Percentiles rank a stretch among this genome's conserved stretches.
Evolutionary conservation across 1,284 basidiomycete species (phyloP).

Genomic region (Cutaneotrichosporon curvatum): DNA sequence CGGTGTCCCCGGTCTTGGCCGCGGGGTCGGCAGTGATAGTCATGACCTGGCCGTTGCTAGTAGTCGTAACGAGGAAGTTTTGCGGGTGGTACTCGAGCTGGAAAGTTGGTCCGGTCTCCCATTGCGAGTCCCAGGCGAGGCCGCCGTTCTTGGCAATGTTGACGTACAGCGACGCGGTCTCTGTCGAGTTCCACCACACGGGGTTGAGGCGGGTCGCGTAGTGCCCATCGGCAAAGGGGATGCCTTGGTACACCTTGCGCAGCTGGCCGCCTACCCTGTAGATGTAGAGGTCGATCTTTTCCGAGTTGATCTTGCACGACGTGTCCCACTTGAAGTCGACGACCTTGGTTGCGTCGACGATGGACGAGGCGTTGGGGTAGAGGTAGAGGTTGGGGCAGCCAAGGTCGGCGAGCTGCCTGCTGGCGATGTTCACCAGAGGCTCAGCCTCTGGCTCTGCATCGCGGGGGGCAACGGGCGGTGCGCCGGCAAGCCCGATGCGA

Average conservation of each 20-base stretch:
- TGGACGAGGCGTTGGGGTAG: slow-evolving; percentile 52
- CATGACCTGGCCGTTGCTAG: slow-evolving; percentile 24
- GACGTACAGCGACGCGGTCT: slow-evolving; percentile 56
- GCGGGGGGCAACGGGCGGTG: not conserved
- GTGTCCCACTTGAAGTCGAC: slow-evolving; percentile 68
- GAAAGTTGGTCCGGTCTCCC: slow-evolving; percentile 65
- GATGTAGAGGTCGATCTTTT: slow-evolving; percentile 65
- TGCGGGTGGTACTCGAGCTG: slow-evolving; percentile 42
- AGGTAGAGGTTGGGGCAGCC: slow-evolving; percentile 55
- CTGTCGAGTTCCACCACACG: slow-evolving; percentile 68
- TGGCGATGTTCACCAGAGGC: not conserved
- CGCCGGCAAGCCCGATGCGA: slow-evolving; percentile 7
- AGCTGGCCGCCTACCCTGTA: slow-evolving; percentile 51
- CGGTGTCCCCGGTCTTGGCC: slow-evolving; percentile 47
- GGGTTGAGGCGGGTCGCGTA: slow-evolving; percentile 56
- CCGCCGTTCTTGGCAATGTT: slow-evolving; percentile 56
- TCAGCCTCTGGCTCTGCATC: not conserved
- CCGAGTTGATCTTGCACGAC: slow-evolving; percentile 49
- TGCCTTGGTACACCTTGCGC: slow-evolving; percentile 59
- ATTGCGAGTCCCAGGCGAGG: slow-evolving; percentile 52
- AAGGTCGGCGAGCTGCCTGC: not conserved
- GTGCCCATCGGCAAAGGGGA: slow-evolving; percentile 55
- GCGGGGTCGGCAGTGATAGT: slow-evolving; percentile 28
- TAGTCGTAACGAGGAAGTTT: slow-evolving; percentile 37
- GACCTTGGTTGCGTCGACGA: slow-evolving; percentile 50